Conservation (phyloP, 352 stramenopile species). For the Globisporangium sylvaticum region DNA sequence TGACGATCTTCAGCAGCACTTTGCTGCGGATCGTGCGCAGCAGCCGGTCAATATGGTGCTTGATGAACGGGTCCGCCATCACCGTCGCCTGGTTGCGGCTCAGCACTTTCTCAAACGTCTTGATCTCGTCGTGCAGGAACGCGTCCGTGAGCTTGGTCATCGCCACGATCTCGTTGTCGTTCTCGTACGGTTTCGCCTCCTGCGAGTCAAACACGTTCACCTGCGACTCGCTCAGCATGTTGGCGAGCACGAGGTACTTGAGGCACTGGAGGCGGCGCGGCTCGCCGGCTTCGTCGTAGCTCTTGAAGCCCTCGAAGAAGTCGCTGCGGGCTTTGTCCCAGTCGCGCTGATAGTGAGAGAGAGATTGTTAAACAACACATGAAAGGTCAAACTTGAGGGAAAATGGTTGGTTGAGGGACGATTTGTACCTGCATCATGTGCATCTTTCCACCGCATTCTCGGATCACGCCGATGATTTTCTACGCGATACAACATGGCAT, state of each 20-base stretch:
- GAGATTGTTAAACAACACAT: no score
- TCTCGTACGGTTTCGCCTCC: constrained; percentile 90
- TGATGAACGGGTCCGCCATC: constrained; percentile 95
- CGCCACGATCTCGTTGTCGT: constrained; percentile 93
- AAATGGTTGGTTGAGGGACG: not conserved
- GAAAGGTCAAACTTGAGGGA: no score
- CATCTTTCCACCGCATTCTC: constrained; percentile 95
- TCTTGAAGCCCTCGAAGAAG: constrained; percentile 96
- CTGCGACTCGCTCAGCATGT: constrained; percentile 93
- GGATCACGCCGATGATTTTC: constrained; percentile 93
- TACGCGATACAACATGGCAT: constrained; percentile 16
- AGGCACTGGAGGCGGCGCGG: constrained; percentile 87
- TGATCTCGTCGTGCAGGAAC: constrained; percentile 94
- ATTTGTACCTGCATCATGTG: constrained; percentile 87
- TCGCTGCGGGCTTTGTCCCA: constrained; percentile 92
- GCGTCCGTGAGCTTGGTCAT: constrained; percentile 95
- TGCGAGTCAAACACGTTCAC: constrained; percentile 96
- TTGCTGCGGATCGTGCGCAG: constrained; percentile 93
- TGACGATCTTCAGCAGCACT: constrained; percentile 92
- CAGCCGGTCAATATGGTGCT: constrained; percentile 92
- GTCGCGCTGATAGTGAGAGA: constrained; percentile 47
- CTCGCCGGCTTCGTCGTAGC: constrained; percentile 95
- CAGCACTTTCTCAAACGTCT: constrained; percentile 92
- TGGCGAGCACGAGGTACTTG: constrained; percentile 94
- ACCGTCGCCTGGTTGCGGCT: constrained; percentile 82